Conservation (phyloP, 768 basidiomycete genomes). For the Goffeauzyma gilvescens region DNA sequence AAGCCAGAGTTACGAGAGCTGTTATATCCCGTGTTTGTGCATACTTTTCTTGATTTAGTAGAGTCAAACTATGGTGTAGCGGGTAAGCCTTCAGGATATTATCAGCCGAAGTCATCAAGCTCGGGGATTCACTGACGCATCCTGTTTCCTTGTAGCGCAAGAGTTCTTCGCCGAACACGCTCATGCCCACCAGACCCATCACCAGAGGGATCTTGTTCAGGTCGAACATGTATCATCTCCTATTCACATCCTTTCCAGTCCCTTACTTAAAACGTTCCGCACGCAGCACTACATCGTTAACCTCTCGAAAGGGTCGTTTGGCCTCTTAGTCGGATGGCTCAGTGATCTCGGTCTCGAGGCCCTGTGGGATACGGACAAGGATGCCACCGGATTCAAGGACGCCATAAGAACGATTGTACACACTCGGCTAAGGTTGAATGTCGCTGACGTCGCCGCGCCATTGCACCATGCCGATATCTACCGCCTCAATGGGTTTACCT, state of each 20-base stretch:
- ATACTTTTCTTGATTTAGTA: constrained; percentile 89
- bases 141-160: constrained; percentile 38
- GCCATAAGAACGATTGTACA: constrained; percentile 72
- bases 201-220: constrained; percentile 56
- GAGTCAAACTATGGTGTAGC: constrained; percentile 77
- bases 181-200: too few species aligned
- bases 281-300: constrained; percentile 68
- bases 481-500: too few species aligned
- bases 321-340: constrained; percentile 82
- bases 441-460: too few species aligned
- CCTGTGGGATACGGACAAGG: constrained; percentile 60
- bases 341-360: constrained; percentile 59
- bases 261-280: constrained; percentile 7
- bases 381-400: constrained; percentile 65
- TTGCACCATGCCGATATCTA: too few species aligned
- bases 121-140: constrained; percentile 9
- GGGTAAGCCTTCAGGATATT: constrained; percentile 38
- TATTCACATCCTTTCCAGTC: constrained; percentile 44
- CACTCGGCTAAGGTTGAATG: constrained; percentile 1
- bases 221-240: constrained; percentile 64
- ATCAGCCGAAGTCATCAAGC: not conserved
- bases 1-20: constrained; percentile 82
- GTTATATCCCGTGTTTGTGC: constrained; percentile 85
- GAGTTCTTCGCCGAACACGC: constrained; percentile 58
- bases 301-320: constrained; percentile 80